phyloP scores from a whole-genome alignment of 441 rosid species.

The Syzygium malaccense region DNA sequence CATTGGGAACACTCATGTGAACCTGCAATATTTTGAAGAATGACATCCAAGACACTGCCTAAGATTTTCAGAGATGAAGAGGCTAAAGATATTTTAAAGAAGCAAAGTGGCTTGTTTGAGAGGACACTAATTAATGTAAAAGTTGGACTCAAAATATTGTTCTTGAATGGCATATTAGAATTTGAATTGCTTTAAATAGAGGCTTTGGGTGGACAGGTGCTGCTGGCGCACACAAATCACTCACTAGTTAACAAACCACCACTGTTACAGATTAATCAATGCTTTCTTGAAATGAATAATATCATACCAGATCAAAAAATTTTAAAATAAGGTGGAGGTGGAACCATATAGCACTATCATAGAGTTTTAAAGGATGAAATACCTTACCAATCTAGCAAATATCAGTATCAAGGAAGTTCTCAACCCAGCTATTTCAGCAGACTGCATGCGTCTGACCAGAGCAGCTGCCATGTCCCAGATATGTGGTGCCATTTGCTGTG shows the following conservation, averaged over 20 bases:
- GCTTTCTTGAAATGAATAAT: neutral
- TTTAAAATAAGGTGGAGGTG: neutral
- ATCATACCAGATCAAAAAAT: neutral
- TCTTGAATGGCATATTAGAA: neutral
- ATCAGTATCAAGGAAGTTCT: conserved; percentile 76
- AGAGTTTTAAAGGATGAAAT: neutral
- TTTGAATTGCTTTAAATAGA: neutral
- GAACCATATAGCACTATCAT: neutral
- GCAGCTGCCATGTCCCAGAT: conserved; percentile 71
- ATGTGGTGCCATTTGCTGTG: conserved; percentile 83
- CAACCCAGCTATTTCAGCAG: conserved; percentile 70
- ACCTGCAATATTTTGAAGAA: conserved; percentile 35
- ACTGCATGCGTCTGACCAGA: conserved; percentile 83
- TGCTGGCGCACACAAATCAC: neutral
- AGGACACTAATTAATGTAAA: neutral
- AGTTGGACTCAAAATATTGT: neutral
- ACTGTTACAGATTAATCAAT: neutral
- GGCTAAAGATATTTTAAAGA: neutral
- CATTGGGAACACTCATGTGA: conserved; percentile 74
- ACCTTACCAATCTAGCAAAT: conserved; percentile 86
- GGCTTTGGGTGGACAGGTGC: neutral
- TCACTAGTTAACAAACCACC: neutral
- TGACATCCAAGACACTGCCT: neutral
- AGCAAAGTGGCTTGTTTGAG: neutral
- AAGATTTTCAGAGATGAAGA: neutral